Base-by-base conservation (phyloP, 148 eudicot genomes). In the Rhododendron molle region DNA sequence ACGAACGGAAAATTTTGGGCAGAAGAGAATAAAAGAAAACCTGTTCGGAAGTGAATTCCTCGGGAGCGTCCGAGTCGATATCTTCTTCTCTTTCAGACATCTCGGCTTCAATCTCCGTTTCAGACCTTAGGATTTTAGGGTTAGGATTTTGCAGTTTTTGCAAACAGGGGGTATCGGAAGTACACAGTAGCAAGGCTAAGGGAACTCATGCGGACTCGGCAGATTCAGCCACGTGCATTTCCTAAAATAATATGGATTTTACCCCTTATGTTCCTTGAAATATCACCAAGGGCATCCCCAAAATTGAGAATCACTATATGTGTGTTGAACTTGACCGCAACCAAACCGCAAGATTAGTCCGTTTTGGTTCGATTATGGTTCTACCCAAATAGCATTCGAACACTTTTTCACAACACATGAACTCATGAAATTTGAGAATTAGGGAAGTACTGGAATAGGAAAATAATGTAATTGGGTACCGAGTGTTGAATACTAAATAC, bases 31-130 rank as follows among this genome's bases (percentile, higher is more conserved):
- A 80, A 13, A 83, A 28, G 67, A 32, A 26, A 69, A 95, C 98
- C 95, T 96, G 94, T 73, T 92, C 89, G 60, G 89, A 32, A 6
- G 96, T 92, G 86, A 93, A 91, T 85, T 94, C 98, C 78, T 94
- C 98, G 4, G 98, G 98, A 85, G 94, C 98, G 58, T 92, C 98
- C 30, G 92, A 91, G 43, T 96, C 95, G 20, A 81, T 78, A 21
- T 89, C 93, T 47, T 85, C 90, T 80, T 88, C 92, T 86, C 89
- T 89, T 46, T 73, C 81, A 72, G 94, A 83, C 98, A 95, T 95
- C 34, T 90, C 38, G 80, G 36, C 87, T 21, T 12, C 36, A 36
- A n/a, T 4, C 58, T 43, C 79, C 62, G 36, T 80, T 44, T 69
- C 77, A 2, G 21, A 44, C 21, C 43, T 65, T 16, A 26, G 76